Evolutionary conservation across 179 eudicot species (phyloP).

Genomic region (Drosera spatulata): DNA sequence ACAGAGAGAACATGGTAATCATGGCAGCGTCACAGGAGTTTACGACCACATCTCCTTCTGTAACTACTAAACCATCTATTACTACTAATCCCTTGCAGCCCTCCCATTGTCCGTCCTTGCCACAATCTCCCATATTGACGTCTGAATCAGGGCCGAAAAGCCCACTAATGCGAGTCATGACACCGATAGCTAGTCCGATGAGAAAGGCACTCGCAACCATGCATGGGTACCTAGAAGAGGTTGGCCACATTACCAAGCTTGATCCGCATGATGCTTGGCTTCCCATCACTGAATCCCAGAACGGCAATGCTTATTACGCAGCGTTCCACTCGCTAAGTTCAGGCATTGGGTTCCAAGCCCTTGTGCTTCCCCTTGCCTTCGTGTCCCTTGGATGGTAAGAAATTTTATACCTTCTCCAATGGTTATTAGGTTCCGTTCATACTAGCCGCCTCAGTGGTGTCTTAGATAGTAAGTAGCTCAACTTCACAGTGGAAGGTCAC

Average conservation of each 20-base stretch:
- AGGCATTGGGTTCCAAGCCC: conserved; percentile 87
- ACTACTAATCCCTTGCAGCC: too few relatives aligned
- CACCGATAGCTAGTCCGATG: conserved; percentile 69
- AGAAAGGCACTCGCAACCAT: conserved; percentile 44
- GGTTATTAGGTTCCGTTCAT: neutral
- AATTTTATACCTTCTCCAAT: neutral
- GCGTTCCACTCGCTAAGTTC: conserved; percentile 83
- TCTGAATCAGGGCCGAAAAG: too few relatives aligned
- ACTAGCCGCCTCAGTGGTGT: neutral
- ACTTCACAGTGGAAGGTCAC: neutral
- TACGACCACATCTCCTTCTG: too few relatives aligned
- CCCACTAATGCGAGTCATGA: conserved; percentile 21
- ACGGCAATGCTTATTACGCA: conserved; percentile 80
- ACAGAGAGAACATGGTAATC: too few relatives aligned
- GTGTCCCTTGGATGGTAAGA: conserved; percentile 77
- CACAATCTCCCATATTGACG: too few relatives aligned
- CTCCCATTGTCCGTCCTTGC: too few relatives aligned
- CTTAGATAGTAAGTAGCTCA: neutral
- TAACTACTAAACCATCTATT: too few relatives aligned
- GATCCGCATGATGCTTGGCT: conserved; percentile 94
- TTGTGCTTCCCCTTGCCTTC: conserved; percentile 81
- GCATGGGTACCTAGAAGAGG: conserved; percentile 28
- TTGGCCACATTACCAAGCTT: conserved; percentile 50
- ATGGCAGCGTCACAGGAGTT: too few relatives aligned
- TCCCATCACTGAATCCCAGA: conserved; percentile 83